Conservation (phyloP, 1,284 basidiomycete species). For the Trichosporon coremiiforme region DNA sequence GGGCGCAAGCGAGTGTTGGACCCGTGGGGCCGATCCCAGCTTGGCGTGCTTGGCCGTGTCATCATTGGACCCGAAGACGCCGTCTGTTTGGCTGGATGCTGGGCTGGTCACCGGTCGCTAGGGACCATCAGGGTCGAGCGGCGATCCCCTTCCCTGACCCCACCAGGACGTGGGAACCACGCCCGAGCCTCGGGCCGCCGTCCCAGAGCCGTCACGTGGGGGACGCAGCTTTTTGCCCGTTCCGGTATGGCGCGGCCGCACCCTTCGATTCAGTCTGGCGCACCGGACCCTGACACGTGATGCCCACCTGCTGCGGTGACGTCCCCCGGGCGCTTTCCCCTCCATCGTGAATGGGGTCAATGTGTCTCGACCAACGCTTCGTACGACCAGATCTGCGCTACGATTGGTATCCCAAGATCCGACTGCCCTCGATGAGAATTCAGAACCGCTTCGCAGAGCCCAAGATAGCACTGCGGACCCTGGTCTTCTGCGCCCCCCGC, state of each 20-base stretch:
- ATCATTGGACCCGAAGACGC: not conserved
- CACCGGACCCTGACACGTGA: slow-evolving; percentile 1
- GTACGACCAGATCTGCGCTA: too few relatives aligned
- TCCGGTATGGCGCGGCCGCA: not conserved
- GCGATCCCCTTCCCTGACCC: slow-evolving; percentile 7
- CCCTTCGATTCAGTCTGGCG: not conserved
- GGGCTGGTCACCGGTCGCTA: not conserved
- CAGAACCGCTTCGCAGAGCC: not conserved
- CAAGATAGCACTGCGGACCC: too few relatives aligned
- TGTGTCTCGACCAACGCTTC: too few relatives aligned
- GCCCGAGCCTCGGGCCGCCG: not conserved
- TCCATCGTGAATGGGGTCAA: too few relatives aligned
- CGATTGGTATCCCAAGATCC: too few relatives aligned
- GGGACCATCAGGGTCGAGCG: not conserved
- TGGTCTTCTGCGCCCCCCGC: too few relatives aligned
- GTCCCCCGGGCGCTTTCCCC: not conserved
- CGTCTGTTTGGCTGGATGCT: not conserved
- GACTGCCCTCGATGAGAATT: too few relatives aligned
- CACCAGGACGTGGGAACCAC: not conserved
- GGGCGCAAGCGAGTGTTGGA: not conserved
- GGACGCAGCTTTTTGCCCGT: not conserved
- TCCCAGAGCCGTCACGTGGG: not conserved
- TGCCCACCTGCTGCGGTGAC: slow-evolving; percentile 6
- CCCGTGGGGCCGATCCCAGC: not conserved
- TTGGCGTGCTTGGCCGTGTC: not conserved